Percentiles rank a stretch among this genome's conserved stretches.
Conservation (phyloP, 2,329 filamentous ascomycete species). For the Fusarium luffae region DNA sequence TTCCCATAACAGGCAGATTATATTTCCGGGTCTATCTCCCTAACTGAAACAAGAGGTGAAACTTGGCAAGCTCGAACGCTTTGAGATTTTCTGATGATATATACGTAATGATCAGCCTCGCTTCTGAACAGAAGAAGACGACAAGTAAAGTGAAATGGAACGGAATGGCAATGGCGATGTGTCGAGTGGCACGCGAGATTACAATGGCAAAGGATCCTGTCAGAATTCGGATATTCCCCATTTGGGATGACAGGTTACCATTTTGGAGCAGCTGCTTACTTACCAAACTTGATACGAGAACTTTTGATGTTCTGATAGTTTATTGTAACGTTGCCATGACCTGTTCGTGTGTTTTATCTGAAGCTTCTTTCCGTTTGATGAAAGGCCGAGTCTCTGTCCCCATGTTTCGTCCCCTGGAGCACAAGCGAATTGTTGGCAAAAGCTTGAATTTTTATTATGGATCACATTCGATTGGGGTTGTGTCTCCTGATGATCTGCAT, state of each 20-base stretch:
- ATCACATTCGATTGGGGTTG: not conserved
- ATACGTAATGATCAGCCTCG: not conserved
- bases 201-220: not conserved
- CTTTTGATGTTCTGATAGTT: not conserved
- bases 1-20: not conserved
- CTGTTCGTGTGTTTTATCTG: not conserved
- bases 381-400: not conserved
- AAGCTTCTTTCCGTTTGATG: not conserved
- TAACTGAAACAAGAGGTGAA: not conserved
- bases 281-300: not conserved
- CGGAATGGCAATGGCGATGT: not conserved
- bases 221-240: not conserved
- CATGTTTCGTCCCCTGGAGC: not conserved
- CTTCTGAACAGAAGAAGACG: not conserved
- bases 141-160: not conserved
- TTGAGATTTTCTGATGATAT: not conserved
- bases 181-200: not conserved
- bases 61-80: not conserved
- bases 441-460: conserved; percentile 14
- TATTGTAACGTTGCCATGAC: not conserved
- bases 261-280: not conserved
- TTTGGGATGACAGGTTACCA: not conserved
- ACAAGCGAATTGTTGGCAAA: conserved; percentile 9
- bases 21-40: conserved; percentile 1
- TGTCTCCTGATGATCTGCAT: conserved; percentile 11